Percentiles rank a stretch among this genome's conserved stretches.
Evolutionary conservation across 495 filamentous ascomycete species (phyloP).

Genomic region (Staphylotrichum longicolle): DNA sequence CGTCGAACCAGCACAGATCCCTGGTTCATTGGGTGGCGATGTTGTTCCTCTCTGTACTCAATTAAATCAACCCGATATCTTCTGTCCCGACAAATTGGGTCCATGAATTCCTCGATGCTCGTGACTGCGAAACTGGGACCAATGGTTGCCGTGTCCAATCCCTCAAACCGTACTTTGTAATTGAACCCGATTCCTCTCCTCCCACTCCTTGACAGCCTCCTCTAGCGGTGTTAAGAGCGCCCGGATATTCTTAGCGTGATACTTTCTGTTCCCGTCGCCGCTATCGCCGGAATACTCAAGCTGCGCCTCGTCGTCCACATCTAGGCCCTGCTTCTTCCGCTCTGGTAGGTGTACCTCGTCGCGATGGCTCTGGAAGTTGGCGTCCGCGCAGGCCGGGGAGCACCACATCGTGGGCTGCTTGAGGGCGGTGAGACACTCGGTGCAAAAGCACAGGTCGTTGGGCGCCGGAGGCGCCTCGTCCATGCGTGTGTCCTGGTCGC

Average conservation of each 20-base stretch:
- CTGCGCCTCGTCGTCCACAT: conserved; percentile 25
- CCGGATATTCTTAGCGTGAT: conserved; percentile 36
- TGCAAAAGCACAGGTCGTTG: conserved; percentile 34
- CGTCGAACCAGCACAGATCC: neutral
- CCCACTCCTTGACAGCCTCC: conserved; percentile 38
- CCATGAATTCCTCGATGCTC: too few relatives aligned
- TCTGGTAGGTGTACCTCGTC: conserved; percentile 40
- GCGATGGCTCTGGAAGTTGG: conserved; percentile 43
- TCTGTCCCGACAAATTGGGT: too few relatives aligned
- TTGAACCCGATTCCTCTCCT: conserved; percentile 31
- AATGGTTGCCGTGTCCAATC: neutral
- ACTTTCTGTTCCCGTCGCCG: conserved; percentile 18
- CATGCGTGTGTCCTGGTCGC: conserved; percentile 12
- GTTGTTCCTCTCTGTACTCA: conserved; percentile 1
- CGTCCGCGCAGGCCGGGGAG: conserved; percentile 39
- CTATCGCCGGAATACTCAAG: neutral
- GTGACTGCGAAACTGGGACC: too few relatives aligned
- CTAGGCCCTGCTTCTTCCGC: conserved; percentile 26
- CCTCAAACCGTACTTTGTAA: conserved; percentile 7
- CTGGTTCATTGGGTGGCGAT: conserved; percentile 1
- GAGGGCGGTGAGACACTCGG: conserved; percentile 39
- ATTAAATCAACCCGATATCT: too few relatives aligned
- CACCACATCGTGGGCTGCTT: conserved; percentile 41
- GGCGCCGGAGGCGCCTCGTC: conserved; percentile 5
- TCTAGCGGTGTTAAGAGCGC: conserved; percentile 30